phyloP scores from a whole-genome alignment of 2,329 filamentous ascomycete genomes.

The Xylaria sp. region DNA sequence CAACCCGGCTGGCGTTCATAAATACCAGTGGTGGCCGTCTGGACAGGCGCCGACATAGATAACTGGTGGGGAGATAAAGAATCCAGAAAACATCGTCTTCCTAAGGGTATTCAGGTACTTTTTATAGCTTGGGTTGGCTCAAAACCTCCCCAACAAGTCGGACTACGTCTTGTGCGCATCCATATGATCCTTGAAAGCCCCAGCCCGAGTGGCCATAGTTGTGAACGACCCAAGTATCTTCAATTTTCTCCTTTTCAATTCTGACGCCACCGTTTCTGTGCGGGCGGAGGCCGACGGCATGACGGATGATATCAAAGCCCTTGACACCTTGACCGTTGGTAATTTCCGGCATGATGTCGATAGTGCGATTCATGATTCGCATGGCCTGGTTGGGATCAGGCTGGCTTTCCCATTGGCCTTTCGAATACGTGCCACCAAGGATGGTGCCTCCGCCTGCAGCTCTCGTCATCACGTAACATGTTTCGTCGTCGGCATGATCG shows the following conservation, averaged over 20 bases:
- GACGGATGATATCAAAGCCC: slow-evolving; percentile 68
- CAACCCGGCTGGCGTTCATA: no score
- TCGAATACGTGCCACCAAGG: slow-evolving; percentile 79
- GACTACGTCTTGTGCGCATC: slow-evolving; percentile 62
- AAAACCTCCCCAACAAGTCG: slow-evolving; percentile 60
- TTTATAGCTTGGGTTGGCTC: slow-evolving; percentile 26
- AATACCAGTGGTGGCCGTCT: no score
- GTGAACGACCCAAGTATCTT: slow-evolving; percentile 64
- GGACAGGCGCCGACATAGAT: not conserved
- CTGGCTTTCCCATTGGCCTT: slow-evolving; percentile 71
- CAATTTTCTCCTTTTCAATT: slow-evolving; percentile 66
- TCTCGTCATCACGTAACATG: slow-evolving; percentile 76
- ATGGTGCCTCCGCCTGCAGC: slow-evolving; percentile 76
- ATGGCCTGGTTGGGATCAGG: slow-evolving; percentile 74
- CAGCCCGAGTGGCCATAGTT: slow-evolving; percentile 76
- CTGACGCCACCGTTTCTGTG: slow-evolving; percentile 67
- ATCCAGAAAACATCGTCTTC: not conserved
- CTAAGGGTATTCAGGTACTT: no score
- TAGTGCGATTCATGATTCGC: slow-evolving; percentile 76
- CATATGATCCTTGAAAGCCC: slow-evolving; percentile 67
- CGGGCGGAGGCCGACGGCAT: slow-evolving; percentile 77
- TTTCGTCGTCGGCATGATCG: slow-evolving; percentile 67
- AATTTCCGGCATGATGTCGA: slow-evolving; percentile 60
- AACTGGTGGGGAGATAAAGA: not conserved
- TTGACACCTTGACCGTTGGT: slow-evolving; percentile 63